Evolutionary conservation across 768 basidiomycete genomes (phyloP), one percentile per base, ranked within the genome.

Genomic region (Naganishia antarctica): DNA sequence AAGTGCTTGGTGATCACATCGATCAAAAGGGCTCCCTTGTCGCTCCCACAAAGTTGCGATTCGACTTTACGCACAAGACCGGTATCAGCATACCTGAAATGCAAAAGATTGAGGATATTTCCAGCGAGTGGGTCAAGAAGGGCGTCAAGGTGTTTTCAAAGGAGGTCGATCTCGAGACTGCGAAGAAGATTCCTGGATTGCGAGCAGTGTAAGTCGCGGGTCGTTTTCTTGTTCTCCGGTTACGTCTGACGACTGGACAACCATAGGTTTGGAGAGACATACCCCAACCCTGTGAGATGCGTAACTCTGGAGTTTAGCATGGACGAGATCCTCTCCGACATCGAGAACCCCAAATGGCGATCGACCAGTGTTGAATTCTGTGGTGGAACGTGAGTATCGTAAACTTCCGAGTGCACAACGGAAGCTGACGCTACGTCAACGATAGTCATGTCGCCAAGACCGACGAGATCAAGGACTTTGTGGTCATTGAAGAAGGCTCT

Each of bases 21-120:
- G 96, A 98, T 77, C 96, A 99, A 76, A 96, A 90, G 75, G 96
- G 96, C 32, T 98, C 96, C 3, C 85, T 99, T 48, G 96, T 99
- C 67, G 92, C 96, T 1, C 91, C 92, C 0, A 85, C 86, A 25
- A 97, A 96, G 78, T 84, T 99, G 26, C 90, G 96, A 18, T 99
- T 99, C 79, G 96, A 99, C 78, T 99, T 98, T 78, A 93, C 91
- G 18, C 96, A 99, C 80, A 97, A 96, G 77, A 83, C 90, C 2
- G 86, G 86, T 65, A 88, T 98, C 66, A 76, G 84, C n/a, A 76
- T 84, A 0, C 77, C 84, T 2, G 93, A 98, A 57, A 82, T 98
- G 34, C 73, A 79, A 51, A 87, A 86, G 76, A 92, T 99, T 69
- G 93, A 98, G 77, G 74, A 76, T 7, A 86, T 90, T 81, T 87